Evolutionary conservation across 371 early-diverging fungal species (phyloP), one percentile per base, ranked within the genome.

Genomic region (Mucor plumbeus): DNA sequence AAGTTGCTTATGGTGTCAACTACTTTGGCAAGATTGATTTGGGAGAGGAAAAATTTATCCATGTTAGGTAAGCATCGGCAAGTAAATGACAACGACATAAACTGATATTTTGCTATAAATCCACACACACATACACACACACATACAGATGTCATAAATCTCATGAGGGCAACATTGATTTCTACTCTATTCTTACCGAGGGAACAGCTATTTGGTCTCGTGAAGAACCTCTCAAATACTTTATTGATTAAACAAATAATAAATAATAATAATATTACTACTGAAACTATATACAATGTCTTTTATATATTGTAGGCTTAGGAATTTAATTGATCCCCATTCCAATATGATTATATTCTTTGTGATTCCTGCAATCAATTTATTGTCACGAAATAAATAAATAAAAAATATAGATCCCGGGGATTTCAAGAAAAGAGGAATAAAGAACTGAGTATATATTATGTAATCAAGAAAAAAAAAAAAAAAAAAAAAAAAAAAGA

Each of bases 21-120:
- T 86, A 84, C 72, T 86, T 79, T 58, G 86, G 77, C 63, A 86
- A 86, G 71, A 75, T 86, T 63, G 70, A 84, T 40, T 63, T 86
- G 34, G 85, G 81, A 17, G 81, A 80, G 36, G 78, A 63, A 31
- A 82, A 82, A 62, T 85, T 70, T 43, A 73, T 85, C 47, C 85
- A 83, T 63, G 84, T 74, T 53, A 78, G 82, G 83, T 83, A 78
- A 74, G 64, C 9, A 7, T 43, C 3, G 26, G n/a, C 17, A 4
- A 10, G n/a, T 35, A 2, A 39, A 15, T 31, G 14, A 14, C 11
- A 6, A 15, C 10, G 15, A 3, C 34, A 26, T 26, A 17, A 10
- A 38, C 40, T 41, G 26, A 26, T 19, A 14, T 34, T 21, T n/a
- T 21, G 26, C 26, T 26, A 26, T 26, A 26, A 26, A 26, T 26